Base-by-base conservation (phyloP, 164 flowering plant genomes). In the Piper longum region DNA sequence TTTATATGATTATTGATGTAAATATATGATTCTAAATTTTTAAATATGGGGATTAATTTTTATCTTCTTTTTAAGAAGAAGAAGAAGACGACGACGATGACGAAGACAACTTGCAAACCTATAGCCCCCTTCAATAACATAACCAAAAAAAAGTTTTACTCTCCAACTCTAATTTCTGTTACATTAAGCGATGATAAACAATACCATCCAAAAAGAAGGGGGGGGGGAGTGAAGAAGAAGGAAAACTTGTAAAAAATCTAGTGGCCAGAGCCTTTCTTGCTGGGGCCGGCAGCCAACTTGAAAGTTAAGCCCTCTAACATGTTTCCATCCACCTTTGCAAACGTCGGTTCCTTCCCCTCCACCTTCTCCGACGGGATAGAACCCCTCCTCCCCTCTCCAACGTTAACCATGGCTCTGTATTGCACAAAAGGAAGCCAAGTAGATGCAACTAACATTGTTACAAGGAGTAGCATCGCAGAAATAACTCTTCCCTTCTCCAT, bases 241-340 rank as follows among this genome's bases (percentile, higher is more conserved):
- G 36, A 26, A 26, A 26, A 26, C 36, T 26, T 26, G 36, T 26
- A 26, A 26, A 26, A 26, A 26, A 26, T 26, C 64, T 74, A 79
- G 72, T 82, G 81, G 0, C 88, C 88, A 26, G 79, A 80, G 57
- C 88, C 88, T 67, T 54, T 79, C 62, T 60, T 78, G 81, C 84
- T 82, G 5, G 86, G 84, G 12, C 88, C 88, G n/a, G 84, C 75
- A 60, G 83, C 79, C 60, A 84, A 59, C 44, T 63, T 69, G 43
- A 16, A 75, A 6, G 62, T 70, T 77, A 66, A 48, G 75, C 73
- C 74, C 66, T 66, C 0, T 16, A 59, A 63, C 62, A 12, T 14
- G 57, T 57, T 18, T 5, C 7, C 7, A 39, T 5, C 36, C 1
- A 2, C 16, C 26, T 13, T 7, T 4, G 8, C 13, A n/a, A 36